phyloP scores from a whole-genome alignment of 1,284 basidiomycete genomes.

The Uromyces viciae-fabae region DNA sequence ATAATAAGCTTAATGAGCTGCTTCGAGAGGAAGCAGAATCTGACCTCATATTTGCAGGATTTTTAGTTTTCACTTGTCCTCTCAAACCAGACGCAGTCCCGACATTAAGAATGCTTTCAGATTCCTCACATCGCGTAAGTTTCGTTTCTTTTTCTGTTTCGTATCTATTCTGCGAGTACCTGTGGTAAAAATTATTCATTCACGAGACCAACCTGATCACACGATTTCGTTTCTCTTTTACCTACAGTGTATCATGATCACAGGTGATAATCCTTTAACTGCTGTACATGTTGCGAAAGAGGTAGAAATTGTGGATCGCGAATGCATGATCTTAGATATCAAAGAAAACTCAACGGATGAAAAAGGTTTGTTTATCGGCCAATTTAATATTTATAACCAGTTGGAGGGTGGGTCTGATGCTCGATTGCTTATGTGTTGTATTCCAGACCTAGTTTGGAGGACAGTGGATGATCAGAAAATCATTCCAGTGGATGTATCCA shows the following conservation, averaged over 20 bases:
- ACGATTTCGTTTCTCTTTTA: not conserved
- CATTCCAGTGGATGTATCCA: conserved; percentile 72
- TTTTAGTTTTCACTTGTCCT: conserved; percentile 93
- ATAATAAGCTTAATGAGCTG: conserved; percentile 73
- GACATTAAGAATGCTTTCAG: conserved; percentile 81
- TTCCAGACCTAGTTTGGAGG: conserved; percentile 52
- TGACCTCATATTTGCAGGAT: conserved; percentile 74
- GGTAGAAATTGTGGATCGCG: conserved; percentile 91
- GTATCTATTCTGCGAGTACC: too few species aligned
- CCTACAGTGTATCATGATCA: conserved; percentile 87
- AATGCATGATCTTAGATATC: conserved; percentile 82
- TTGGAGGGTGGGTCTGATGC: conserved; percentile 50
- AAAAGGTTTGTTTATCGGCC: conserved; percentile 60
- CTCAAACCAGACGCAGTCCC: conserved; percentile 87
- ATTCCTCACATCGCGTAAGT: conserved; percentile 85
- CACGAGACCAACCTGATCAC: too few species aligned
- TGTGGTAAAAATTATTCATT: too few species aligned
- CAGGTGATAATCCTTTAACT: conserved; percentile 91
- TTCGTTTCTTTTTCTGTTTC: not conserved
- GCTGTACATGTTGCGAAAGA: conserved; percentile 88
- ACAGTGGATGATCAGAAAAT: conserved; percentile 84
- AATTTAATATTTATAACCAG: conserved; percentile 68
- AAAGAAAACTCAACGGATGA: conserved; percentile 72
- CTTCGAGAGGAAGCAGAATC: conserved; percentile 74
- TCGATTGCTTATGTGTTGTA: not conserved